Base-by-base conservation (phyloP, 306 rosid genomes). In the Begonia masoniana region DNA sequence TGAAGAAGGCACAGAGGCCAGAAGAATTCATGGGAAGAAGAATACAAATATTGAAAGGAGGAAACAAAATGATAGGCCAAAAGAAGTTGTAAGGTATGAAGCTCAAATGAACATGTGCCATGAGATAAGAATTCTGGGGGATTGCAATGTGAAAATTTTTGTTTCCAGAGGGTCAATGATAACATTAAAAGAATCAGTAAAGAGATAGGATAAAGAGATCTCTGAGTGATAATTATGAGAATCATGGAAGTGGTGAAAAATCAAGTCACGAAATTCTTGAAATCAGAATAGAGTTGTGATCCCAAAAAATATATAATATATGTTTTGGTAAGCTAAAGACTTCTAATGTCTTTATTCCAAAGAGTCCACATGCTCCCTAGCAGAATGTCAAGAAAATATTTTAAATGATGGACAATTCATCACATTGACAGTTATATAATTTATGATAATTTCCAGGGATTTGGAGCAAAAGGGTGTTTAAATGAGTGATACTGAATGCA, bases 1-100 rank as follows among this genome's bases (percentile, higher is more conserved):
- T 83, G 86, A 79, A 75, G 88, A 86, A 81, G 92, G 83, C 94
- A 85, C 94, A 74, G 82, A 74, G 95, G 84, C 99, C 88, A 83
- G 92, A 91, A 77, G 81, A 85, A 74, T 71, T 91, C 92, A 81
- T 77, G 94, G 96, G 95, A 79, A 74, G 92, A 83, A 78, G 84
- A 74, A 80, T 68, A 71, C 68, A 81, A 79, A 81, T 73, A 81
- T 71, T 67, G 88, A 83, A 79, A 78, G 91, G 97, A 77, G 71
- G 84, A 72, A 72, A 79, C 76, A 71, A 76, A 73, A 76, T 64
- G 80, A 81, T 77, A 59, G 87, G 79, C 86, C 80, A 74, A 76
- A 73, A 59, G 84, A 94, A 70, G 76, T 71, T 52, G 75, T 74
- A 71, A 67, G 43, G 72, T 71, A 66, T 66, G 80, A 80, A 68